phyloP scores from a whole-genome alignment of 2,329 filamentous ascomycete species.

The Beauveria caledonica region DNA sequence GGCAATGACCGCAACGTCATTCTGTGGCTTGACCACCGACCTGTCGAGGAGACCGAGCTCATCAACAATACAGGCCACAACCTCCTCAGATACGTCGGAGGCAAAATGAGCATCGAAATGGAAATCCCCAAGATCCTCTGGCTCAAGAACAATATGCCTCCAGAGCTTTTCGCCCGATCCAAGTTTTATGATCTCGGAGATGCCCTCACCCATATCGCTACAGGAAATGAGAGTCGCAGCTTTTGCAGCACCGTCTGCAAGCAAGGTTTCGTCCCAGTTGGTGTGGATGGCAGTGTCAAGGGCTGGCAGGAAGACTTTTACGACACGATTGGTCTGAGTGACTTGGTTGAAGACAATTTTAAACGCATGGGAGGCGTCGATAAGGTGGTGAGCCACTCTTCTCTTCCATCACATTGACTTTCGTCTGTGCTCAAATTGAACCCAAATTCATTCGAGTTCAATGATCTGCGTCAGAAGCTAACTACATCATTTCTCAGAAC shows the following conservation, averaged over 20 bases:
- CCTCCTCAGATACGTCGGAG: conserved; percentile 89
- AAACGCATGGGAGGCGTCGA: conserved; percentile 90
- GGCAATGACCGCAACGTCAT: conserved; percentile 90
- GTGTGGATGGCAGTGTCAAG: conserved; percentile 93
- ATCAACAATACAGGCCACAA: conserved; percentile 93
- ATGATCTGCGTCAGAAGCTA: background rate
- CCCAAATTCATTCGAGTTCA: background rate
- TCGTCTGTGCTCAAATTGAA: background rate
- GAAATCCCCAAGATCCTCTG: conserved; percentile 97
- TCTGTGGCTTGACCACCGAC: conserved; percentile 93
- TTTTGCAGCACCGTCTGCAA: conserved; percentile 97
- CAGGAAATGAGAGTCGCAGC: conserved; percentile 82
- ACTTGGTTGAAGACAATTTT: conserved; percentile 79
- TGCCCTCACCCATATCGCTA: conserved; percentile 88
- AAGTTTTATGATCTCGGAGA: conserved; percentile 96
- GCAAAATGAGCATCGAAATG: conserved; percentile 99
- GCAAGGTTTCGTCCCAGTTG: conserved; percentile 93
- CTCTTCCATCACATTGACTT: conserved; percentile 9
- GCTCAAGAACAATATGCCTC: conserved; percentile 97
- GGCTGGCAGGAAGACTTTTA: conserved; percentile 98
- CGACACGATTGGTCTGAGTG: conserved; percentile 73
- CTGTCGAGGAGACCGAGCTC: conserved; percentile 80
- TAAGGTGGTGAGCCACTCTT: conserved; percentile 71
- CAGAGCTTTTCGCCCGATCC: conserved; percentile 81
- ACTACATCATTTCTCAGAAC: conserved; percentile 50